Conservation (phyloP, 2,329 filamentous ascomycete genomes). For the Neonectria coccinea region DNA sequence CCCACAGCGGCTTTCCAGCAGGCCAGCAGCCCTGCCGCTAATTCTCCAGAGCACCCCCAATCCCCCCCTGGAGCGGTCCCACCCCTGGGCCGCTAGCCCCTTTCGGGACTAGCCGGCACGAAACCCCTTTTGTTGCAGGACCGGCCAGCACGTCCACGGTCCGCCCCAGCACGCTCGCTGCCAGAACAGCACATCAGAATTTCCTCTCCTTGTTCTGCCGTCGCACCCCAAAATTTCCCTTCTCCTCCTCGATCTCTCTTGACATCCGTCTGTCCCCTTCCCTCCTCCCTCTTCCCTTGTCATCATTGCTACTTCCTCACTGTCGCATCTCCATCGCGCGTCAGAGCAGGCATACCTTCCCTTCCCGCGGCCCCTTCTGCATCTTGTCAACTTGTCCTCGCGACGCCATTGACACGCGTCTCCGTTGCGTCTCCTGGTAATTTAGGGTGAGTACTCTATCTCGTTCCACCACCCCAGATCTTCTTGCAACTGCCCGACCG, state of each 20-base stretch:
- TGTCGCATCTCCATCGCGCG: constrained; percentile 44
- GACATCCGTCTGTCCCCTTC: constrained; percentile 40
- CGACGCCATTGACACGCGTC: constrained; percentile 52
- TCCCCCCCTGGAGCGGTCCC: constrained; percentile 28
- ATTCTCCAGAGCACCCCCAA: constrained; percentile 44
- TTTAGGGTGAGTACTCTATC: constrained; percentile 43
- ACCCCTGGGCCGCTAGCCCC: constrained; percentile 37
- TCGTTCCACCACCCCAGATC: constrained; percentile 38
- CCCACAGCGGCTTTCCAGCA: constrained; percentile 35
- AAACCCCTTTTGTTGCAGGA: constrained; percentile 51
- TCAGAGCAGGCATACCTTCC: constrained; percentile 43
- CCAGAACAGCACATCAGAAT: constrained; percentile 51
- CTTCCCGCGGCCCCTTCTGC: constrained; percentile 40
- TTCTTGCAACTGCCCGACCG: constrained; percentile 16
- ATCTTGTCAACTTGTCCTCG: constrained; percentile 45
- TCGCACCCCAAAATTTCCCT: constrained; percentile 49
- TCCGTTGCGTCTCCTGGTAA: constrained; percentile 48
- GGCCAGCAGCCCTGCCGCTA: constrained; percentile 45
- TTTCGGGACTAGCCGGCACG: constrained; percentile 42
- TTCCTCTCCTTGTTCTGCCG: constrained; percentile 47
- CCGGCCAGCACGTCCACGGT: constrained; percentile 42
- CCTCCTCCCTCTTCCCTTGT: constrained; percentile 44
- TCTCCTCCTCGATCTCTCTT: constrained; percentile 38
- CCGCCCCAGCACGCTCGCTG: constrained; percentile 45
- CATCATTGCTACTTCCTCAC: constrained; percentile 55